phyloP scores from a whole-genome alignment of 2,329 filamentous ascomycete genomes.

The Lecanicillium sp. region DNA sequence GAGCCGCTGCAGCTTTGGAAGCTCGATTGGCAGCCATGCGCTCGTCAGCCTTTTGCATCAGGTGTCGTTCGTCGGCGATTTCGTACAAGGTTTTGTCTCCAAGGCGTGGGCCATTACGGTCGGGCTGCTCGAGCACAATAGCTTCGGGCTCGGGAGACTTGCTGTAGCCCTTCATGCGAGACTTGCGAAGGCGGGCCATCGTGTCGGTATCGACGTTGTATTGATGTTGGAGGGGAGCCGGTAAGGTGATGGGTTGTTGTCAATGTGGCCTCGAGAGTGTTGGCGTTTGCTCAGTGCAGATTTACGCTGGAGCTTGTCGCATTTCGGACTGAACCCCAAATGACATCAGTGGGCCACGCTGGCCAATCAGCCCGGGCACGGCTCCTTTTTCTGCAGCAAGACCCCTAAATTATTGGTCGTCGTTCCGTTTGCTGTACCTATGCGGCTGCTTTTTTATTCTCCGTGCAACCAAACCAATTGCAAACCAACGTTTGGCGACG shows the following conservation, averaged over 20 bases:
- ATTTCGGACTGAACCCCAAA: neutral
- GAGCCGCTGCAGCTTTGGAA: conserved; percentile 10
- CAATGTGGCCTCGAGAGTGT: neutral
- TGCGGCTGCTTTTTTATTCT: no score
- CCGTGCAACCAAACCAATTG: no score
- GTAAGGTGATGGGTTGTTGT: neutral
- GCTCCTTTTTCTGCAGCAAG: no score
- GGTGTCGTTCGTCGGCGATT: conserved; percentile 55
- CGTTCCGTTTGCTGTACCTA: no score
- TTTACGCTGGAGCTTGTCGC: neutral
- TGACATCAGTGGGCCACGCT: no score
- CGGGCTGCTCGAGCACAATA: conserved; percentile 41
- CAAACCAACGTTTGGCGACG: no score
- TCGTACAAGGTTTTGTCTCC: conserved; percentile 62
- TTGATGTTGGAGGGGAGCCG: neutral
- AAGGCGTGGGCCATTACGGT: conserved; percentile 47
- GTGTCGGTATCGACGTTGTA: neutral
- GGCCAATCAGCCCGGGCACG: no score
- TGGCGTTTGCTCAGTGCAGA: neutral
- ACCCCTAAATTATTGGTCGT: no score
- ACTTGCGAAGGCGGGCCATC: conserved; percentile 8
- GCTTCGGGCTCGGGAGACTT: conserved; percentile 21
- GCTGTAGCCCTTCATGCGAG: neutral
- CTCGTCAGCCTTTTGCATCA: conserved; percentile 42
- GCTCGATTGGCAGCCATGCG: conserved; percentile 26